Percentiles rank a stretch among this genome's conserved stretches.
Conservation (phyloP, 1,284 basidiomycete species). For the Amylostereum areolatum region DNA sequence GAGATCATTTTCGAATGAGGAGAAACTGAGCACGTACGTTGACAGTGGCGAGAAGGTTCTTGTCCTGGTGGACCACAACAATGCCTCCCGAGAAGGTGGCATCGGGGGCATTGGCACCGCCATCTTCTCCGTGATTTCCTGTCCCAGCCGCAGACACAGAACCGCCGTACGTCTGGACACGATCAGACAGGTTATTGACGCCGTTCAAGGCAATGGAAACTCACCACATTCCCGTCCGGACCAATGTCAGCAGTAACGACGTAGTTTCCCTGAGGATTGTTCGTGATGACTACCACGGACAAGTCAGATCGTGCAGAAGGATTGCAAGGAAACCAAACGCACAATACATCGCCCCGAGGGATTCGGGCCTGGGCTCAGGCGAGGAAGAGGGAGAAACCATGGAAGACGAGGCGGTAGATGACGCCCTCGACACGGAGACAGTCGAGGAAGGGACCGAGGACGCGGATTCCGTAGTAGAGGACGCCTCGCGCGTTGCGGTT, state of each 20-base stretch:
- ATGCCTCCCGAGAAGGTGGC: conserved; percentile 35
- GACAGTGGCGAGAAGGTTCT: conserved; percentile 30
- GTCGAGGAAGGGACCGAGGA: background rate
- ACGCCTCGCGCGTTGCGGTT: background rate
- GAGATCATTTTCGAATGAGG: background rate
- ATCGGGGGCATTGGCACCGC: conserved; percentile 25
- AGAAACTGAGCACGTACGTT: conserved; percentile 23
- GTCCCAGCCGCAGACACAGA: conserved; percentile 28
- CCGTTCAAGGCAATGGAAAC: background rate
- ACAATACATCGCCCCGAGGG: too few species aligned
- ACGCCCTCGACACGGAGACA: background rate
- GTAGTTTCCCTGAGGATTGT: conserved; percentile 1
- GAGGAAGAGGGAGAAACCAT: too few species aligned
- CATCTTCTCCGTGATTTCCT: conserved; percentile 27
- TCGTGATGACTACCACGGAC: conserved; percentile 2
- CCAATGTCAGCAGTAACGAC: conserved; percentile 1
- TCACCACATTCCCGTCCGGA: background rate
- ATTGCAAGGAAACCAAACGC: too few species aligned
- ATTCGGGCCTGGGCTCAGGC: too few species aligned
- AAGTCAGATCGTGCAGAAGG: too few species aligned
- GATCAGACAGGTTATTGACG: background rate
- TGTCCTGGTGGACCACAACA: conserved; percentile 27
- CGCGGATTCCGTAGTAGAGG: background rate
- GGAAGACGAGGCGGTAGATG: background rate
- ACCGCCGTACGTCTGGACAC: conserved; percentile 23